Evolutionary conservation across 2,329 filamentous ascomycete genomes (phyloP), one percentile per base, ranked within the genome.

Genomic region (Dothidotthia symphoricarpi): DNA sequence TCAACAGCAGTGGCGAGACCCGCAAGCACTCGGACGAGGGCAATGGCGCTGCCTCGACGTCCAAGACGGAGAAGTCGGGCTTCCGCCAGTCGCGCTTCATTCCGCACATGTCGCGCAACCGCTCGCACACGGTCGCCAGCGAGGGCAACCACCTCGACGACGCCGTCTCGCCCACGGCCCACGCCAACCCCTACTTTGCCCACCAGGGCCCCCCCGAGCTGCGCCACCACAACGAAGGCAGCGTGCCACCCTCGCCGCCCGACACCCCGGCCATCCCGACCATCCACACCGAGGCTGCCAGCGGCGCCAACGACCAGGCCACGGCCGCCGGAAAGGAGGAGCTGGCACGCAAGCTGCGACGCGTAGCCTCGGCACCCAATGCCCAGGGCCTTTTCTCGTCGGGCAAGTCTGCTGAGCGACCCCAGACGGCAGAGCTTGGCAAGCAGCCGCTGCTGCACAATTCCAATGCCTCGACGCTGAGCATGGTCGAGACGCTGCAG

Each of bases 361-460:
- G 91, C 63, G 93, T 98, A 37, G 93, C 93, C 37, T 97, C 91
- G 64, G 93, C 93, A 34, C 93, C 93, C 25, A 98, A 98, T 73
- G 88, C 91, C 15, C 93, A 98, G 68, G 93, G 91, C 15, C 73
- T 97, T 24, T 97, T 98, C 56, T 71, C 75, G 28, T 69, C 68
- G 26, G 57, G 59, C 35, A 65, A 64, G 37, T 53, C 49, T 6
- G 75, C 74, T 50, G 77, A 74, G 38, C 81, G 88, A 48, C 90
- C 88, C 30, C 83, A 83, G 49, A 95, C 90, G 8, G 88, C 88
- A 25, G 88, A 95, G 65, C 75, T 93, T 34, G 85, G 85, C 58
- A 94, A 94, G 67, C 86, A 94, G 61, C 85, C 87, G 24, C 73
- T 88, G 31, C 72, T 79, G 46, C 76, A 80, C 53, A 73, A 78